Evolutionary conservation across 805 yeast genomes (phyloP).

Genomic region (Henningerozyma blattae): DNA sequence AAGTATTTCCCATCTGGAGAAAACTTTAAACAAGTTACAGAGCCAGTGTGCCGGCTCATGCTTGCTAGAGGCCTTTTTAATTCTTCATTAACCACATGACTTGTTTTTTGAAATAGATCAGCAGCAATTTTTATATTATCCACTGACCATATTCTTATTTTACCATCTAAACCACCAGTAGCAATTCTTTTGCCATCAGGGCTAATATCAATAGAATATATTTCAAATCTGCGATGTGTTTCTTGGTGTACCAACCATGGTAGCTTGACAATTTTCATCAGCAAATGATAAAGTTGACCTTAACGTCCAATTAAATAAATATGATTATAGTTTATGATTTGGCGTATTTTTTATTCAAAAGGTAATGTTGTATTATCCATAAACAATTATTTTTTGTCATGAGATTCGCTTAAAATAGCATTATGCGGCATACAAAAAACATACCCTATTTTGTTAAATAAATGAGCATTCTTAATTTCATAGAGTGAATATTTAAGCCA

Average conservation of each 20-base stretch:
- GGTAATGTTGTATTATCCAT: too few species aligned
- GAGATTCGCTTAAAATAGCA: too few species aligned
- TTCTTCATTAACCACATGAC: conserved; percentile 9
- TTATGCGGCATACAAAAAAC: too few species aligned
- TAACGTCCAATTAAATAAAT: too few species aligned
- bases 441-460: too few species aligned
- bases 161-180: conserved; percentile 90
- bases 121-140: conserved; percentile 37
- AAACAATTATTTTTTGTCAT: too few species aligned
- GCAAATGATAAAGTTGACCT: too few species aligned
- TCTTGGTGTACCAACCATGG: conserved; percentile 69
- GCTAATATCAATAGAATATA: conserved; percentile 71
- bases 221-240: conserved; percentile 70
- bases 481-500: too few species aligned
- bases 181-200: conserved; percentile 80
- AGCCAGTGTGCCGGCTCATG: conserved; percentile 94
- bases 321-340: too few species aligned
- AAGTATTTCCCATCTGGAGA: conserved; percentile 85
- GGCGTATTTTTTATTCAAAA: too few species aligned
- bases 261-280: conserved; percentile 59
- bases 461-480: too few species aligned
- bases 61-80: conserved; percentile 56
- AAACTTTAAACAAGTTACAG: conserved; percentile 86
- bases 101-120: not conserved
- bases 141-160: conserved; percentile 79